Percentiles rank a stretch among this genome's conserved stretches.
Conservation (phyloP, 2,329 filamentous ascomycete species). For the Cladosporium sp. region DNA sequence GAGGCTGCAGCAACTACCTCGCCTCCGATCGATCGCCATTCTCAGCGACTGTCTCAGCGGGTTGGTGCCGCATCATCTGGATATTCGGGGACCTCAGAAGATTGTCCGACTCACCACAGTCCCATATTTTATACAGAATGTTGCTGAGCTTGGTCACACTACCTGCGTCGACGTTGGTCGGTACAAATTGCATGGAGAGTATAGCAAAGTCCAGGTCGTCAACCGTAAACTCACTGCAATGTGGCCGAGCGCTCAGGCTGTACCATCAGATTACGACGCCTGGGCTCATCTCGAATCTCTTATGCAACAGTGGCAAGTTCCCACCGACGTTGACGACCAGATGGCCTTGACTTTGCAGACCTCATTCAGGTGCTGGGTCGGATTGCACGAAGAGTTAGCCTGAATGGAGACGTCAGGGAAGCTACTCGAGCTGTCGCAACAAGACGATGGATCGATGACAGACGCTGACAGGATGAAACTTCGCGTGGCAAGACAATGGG, state of each 20-base stretch:
- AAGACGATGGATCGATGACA: background rate
- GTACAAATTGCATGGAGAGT: conserved; percentile 11
- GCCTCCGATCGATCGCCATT: conserved; percentile 10
- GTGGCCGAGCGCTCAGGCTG: conserved; percentile 19
- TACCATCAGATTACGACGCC: conserved; percentile 12
- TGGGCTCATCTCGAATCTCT: background rate
- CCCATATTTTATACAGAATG: background rate
- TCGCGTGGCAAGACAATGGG: background rate
- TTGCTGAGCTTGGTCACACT: background rate
- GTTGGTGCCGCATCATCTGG: background rate
- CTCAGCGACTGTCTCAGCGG: conserved; percentile 13
- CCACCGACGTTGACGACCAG: conserved; percentile 13
- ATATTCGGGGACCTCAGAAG: background rate
- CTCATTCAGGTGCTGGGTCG: conserved; percentile 6
- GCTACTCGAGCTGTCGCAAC: background rate
- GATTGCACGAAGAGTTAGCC: background rate
- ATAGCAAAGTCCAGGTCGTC: conserved; percentile 7
- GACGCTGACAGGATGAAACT: background rate
- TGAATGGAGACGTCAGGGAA: background rate
- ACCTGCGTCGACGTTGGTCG: background rate
- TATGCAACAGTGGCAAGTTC: background rate
- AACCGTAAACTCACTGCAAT: conserved; percentile 18
- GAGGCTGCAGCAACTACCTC: conserved; percentile 9
- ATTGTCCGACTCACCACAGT: background rate
- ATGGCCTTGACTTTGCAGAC: conserved; percentile 23